Conservation (phyloP, 1,284 basidiomycete genomes). For the Rhizoctonia solani region DNA sequence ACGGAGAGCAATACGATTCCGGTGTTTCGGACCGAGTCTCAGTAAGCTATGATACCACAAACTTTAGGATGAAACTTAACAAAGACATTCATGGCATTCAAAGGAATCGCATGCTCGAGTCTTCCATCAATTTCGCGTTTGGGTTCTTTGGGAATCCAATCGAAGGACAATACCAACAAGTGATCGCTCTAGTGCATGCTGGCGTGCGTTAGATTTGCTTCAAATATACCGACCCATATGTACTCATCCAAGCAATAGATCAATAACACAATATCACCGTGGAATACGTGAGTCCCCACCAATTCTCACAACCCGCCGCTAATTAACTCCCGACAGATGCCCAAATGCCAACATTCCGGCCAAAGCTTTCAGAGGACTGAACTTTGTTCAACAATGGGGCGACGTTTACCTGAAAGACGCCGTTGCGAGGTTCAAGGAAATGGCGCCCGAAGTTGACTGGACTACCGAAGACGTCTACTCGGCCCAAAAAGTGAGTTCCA, state of each 20-base stretch:
- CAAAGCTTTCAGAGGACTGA: slow-evolving; percentile 60
- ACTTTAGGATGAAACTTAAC: neutral
- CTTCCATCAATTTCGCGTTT: slow-evolving; percentile 81
- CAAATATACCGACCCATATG: neutral
- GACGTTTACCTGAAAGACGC: slow-evolving; percentile 42
- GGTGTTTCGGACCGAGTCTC: slow-evolving; percentile 86
- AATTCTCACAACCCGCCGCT: neutral
- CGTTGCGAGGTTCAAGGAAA: slow-evolving; percentile 40
- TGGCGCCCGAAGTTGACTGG: slow-evolving; percentile 29
- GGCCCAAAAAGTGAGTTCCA: slow-evolving; percentile 5
- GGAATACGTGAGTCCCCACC: slow-evolving; percentile 57
- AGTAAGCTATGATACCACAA: slow-evolving; percentile 53
- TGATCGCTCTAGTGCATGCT: slow-evolving; percentile 57
- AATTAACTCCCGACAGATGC: slow-evolving; percentile 51
- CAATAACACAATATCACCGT: slow-evolving; percentile 80
- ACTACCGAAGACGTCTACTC: slow-evolving; percentile 30
- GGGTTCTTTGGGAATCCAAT: slow-evolving; percentile 86
- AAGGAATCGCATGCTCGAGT: slow-evolving; percentile 82
- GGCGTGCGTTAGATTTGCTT: neutral
- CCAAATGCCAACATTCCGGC: slow-evolving; percentile 57
- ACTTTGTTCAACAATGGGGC: slow-evolving; percentile 55
- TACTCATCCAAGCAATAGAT: neutral
- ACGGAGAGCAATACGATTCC: slow-evolving; percentile 64
- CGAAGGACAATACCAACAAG: slow-evolving; percentile 76
- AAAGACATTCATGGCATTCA: neutral